These are phyloP conservation scores for Macrolepiota albuminosa DNA, from an alignment of 768 basidiomycete genomes.

Conservation along the genomic window DNA sequence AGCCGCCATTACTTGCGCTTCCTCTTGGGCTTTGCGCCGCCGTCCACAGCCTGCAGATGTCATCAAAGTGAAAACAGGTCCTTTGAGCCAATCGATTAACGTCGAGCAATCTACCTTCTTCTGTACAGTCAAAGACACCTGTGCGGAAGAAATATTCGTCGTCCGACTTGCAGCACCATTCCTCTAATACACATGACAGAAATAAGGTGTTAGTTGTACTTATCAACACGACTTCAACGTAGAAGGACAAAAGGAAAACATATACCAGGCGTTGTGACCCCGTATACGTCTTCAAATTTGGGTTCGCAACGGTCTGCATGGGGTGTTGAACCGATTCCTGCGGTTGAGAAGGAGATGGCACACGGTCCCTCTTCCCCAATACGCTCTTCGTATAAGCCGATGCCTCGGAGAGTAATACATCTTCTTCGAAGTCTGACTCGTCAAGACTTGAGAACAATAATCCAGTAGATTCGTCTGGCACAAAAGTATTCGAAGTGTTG, in stretches of 20 bases:
- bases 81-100: neutral
- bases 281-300: neutral
- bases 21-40: slow-evolving; percentile 2
- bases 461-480: neutral
- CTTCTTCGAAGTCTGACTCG: slow-evolving; percentile 14
- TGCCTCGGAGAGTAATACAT: slow-evolving; percentile 13
- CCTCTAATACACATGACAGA: neutral
- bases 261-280: slow-evolving; percentile 11
- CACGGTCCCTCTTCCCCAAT: slow-evolving; percentile 14
- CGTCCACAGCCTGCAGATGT: slow-evolving; percentile 1
- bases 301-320: neutral
- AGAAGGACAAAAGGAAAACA: neutral
- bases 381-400: neutral
- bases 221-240: neutral
- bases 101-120: slow-evolving; percentile 5
- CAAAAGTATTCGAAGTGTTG: neutral
- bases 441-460: slow-evolving; percentile 8
- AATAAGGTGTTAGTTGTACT: neutral
- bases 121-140: neutral
- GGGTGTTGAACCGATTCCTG: neutral
- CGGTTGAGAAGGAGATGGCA: slow-evolving; percentile 3
- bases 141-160: neutral
- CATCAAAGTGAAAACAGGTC: neutral
- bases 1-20: slow-evolving; percentile 4
- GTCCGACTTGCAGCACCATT: neutral